Evolutionary conservation across 257 asterid genomes (phyloP).

Genomic region (Solanum habrochaites): DNA sequence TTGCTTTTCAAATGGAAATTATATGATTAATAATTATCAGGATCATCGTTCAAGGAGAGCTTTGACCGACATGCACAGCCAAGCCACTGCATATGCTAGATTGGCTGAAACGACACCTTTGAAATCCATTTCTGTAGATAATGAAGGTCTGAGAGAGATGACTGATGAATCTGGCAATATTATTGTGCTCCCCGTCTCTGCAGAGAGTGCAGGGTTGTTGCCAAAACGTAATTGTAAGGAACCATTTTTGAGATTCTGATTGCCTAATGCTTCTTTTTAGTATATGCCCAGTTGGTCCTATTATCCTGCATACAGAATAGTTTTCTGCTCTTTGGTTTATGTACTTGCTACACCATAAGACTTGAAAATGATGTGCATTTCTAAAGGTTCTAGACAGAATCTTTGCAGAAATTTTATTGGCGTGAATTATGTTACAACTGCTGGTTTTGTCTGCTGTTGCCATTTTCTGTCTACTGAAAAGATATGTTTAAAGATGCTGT

Average conservation of each 20-base stretch:
- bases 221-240: slow-evolving; percentile 46
- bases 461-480: not conserved
- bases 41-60: slow-evolving; percentile 26
- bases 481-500: not conserved
- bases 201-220: slow-evolving; percentile 72
- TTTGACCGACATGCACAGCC: slow-evolving; percentile 42
- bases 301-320: not conserved
- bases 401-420: not conserved
- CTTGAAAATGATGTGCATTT: not conserved
- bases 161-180: slow-evolving; percentile 72
- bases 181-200: slow-evolving; percentile 73
- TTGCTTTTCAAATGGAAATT: not conserved
- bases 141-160: slow-evolving; percentile 53
- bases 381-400: not conserved
- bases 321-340: not conserved
- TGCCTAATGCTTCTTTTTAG: not conserved
- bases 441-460: not conserved
- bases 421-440: not conserved
- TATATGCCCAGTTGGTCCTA: not conserved
- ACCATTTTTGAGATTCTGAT: not conserved
- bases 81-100: slow-evolving; percentile 49
- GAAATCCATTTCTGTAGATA: slow-evolving; percentile 17
- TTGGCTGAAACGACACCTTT: slow-evolving; percentile 40
- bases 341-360: not conserved
- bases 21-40: slow-evolving; percentile 16